phyloP scores from a whole-genome alignment of 2,329 filamentous ascomycete genomes.

The Fusarium concolor region DNA sequence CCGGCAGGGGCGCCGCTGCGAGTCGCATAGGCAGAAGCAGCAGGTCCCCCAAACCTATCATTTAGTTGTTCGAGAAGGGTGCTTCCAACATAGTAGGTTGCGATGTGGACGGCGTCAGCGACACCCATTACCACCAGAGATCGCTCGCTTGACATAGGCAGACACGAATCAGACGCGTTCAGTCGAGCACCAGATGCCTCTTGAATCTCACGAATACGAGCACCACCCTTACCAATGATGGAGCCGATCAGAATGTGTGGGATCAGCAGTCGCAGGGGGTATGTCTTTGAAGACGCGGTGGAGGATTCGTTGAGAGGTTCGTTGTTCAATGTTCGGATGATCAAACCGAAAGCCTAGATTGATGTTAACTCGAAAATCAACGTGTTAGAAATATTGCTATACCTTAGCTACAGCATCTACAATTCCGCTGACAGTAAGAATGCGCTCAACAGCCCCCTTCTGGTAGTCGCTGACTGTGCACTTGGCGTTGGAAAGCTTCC shows the following conservation, averaged over 20 bases:
- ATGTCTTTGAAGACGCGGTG: conserved; percentile 94
- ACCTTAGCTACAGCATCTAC: conserved; percentile 98
- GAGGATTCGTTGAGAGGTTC: conserved; percentile 90
- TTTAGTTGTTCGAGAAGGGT: conserved; percentile 98
- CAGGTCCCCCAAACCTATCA: conserved; percentile 94
- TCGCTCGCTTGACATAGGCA: conserved; percentile 94
- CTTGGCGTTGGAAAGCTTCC: conserved; percentile 94
- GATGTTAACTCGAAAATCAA: conserved; percentile 44
- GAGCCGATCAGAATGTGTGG: conserved; percentile 98
- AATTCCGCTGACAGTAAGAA: conserved; percentile 94
- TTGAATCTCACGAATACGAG: conserved; percentile 97
- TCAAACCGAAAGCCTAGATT: conserved; percentile 88
- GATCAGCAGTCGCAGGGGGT: conserved; percentile 93
- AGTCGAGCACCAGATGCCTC: conserved; percentile 96
- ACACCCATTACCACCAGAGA: conserved; percentile 99
- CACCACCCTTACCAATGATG: conserved; percentile 97
- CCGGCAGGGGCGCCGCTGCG: conserved; percentile 93
- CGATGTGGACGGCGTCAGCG: conserved; percentile 97
- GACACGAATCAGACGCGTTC: conserved; percentile 94
- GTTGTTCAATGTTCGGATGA: conserved; percentile 98
- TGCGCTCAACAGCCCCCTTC: conserved; percentile 95
- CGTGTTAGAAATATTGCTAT: conserved; percentile 46
- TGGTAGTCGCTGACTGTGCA: conserved; percentile 99
- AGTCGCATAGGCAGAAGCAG: conserved; percentile 97
- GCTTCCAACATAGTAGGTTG: conserved; percentile 97